Evolutionary conservation across 2,329 filamentous ascomycete species (phyloP).

Genomic region (Fusarium keratoplasticum): DNA sequence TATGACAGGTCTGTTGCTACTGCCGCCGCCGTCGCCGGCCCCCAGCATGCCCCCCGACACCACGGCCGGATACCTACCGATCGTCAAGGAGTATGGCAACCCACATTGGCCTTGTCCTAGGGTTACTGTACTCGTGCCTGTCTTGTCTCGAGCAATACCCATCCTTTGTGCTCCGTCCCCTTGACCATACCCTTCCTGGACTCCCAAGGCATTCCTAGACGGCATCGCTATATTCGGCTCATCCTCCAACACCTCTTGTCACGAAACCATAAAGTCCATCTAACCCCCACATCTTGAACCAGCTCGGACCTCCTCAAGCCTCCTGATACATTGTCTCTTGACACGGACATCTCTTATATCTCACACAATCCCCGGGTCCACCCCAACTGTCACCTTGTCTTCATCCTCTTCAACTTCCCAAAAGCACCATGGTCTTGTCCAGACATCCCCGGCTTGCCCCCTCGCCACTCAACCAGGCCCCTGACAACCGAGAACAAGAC

Average conservation of each 20-base stretch:
- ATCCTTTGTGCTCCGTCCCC: slow-evolving; percentile 33
- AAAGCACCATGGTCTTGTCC: slow-evolving; percentile 23
- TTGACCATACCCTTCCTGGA: slow-evolving; percentile 39
- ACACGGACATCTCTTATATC: slow-evolving; percentile 8
- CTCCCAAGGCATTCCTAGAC: slow-evolving; percentile 29
- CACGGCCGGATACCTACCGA: slow-evolving; percentile 43
- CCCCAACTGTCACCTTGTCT: not conserved
- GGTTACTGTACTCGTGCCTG: slow-evolving; percentile 25
- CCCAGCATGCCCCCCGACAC: slow-evolving; percentile 40
- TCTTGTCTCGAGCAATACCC: slow-evolving; percentile 31
- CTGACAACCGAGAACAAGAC: not conserved
- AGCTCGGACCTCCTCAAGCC: slow-evolving; percentile 21
- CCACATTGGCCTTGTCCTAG: slow-evolving; percentile 37
- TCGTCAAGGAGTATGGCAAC: slow-evolving; percentile 40
- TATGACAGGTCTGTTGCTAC: slow-evolving; percentile 51
- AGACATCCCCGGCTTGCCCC: slow-evolving; percentile 1
- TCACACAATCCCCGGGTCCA: not conserved
- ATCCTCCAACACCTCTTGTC: slow-evolving; percentile 18
- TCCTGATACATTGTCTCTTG: slow-evolving; percentile 27
- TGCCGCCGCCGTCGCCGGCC: slow-evolving; percentile 32
- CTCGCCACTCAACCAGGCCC: not conserved
- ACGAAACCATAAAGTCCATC: slow-evolving; percentile 51
- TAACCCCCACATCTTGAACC: slow-evolving; percentile 42
- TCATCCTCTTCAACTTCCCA: not conserved
- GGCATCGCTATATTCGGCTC: slow-evolving; percentile 25